These are phyloP conservation scores for Agrostemma githago DNA, from an alignment of 148 eudicot genomes.

Conservation along the genomic window DNA sequence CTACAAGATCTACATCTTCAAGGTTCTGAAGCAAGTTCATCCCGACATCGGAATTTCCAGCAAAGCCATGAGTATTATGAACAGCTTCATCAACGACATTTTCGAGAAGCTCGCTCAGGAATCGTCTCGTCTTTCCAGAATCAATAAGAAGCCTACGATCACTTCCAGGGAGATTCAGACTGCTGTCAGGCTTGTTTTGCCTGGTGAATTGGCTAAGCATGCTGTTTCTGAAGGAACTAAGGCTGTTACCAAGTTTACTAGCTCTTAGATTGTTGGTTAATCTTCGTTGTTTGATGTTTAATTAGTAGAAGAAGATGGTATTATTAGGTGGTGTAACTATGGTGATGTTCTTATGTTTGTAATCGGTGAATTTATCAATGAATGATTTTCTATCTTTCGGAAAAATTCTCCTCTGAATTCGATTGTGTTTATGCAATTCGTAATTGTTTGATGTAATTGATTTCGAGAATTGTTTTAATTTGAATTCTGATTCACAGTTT, in stretches of 20 bases:
- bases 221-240: slow-evolving; percentile 52
- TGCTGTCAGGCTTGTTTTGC: slow-evolving; percentile 42
- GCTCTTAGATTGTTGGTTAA: no score
- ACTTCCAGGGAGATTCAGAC: slow-evolving; percentile 51
- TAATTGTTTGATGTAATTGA: no score
- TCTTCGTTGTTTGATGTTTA: no score
- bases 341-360: no score
- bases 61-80: slow-evolving; percentile 64
- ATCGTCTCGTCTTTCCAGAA: slow-evolving; percentile 37
- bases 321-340: no score
- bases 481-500: no score
- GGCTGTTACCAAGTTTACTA: slow-evolving; percentile 49
- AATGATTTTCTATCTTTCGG: no score
- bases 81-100: slow-evolving; percentile 53
- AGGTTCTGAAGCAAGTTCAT: slow-evolving; percentile 55
- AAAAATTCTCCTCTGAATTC: no score
- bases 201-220: slow-evolving; percentile 48
- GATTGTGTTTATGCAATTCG: no score
- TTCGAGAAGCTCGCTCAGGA: slow-evolving; percentile 55
- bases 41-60: slow-evolving; percentile 60
- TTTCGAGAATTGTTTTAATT: no score
- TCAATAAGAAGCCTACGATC: slow-evolving; percentile 51
- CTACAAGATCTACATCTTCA: slow-evolving; percentile 67
- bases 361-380: no score
- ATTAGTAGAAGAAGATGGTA: no score